Evolutionary conservation across 2,329 filamentous ascomycete species (phyloP).

Genomic region (Magnaporthiopsis incrustans): DNA sequence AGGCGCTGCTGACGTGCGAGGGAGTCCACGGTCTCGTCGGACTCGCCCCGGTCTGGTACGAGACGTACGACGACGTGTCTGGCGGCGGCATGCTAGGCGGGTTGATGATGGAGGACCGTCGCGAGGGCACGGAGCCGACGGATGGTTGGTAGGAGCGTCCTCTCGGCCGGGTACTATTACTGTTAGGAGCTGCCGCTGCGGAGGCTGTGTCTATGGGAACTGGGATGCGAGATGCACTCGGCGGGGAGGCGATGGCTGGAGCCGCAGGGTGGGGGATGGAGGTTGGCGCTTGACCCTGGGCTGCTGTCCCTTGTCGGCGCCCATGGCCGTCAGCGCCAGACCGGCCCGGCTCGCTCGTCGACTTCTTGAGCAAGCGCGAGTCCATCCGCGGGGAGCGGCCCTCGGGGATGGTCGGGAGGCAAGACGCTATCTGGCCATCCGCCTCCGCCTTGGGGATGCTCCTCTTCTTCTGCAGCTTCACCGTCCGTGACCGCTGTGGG

Average conservation of each 20-base stretch:
- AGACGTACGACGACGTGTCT: conserved; percentile 51
- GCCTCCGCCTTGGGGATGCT: conserved; percentile 18
- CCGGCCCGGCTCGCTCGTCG: conserved; percentile 16
- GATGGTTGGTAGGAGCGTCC: conserved; percentile 46
- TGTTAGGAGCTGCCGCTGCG: conserved; percentile 36
- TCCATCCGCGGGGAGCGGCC: conserved; percentile 36
- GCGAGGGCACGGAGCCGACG: conserved; percentile 36
- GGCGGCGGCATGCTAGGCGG: conserved; percentile 53
- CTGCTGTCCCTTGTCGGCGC: background rate
- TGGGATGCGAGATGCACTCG: background rate
- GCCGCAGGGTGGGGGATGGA: too few relatives aligned
- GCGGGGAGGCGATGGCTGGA: background rate
- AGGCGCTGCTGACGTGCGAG: conserved; percentile 24
- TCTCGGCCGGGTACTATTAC: conserved; percentile 35
- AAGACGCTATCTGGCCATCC: conserved; percentile 26
- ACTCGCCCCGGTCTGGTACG: conserved; percentile 39
- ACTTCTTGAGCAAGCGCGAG: conserved; percentile 25
- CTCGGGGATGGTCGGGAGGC: conserved; percentile 43
- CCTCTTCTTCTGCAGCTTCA: conserved; percentile 43
- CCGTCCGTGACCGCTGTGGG: conserved; percentile 22
- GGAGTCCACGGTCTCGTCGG: conserved; percentile 54
- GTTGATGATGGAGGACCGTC: conserved; percentile 45
- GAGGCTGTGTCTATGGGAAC: conserved; percentile 15
- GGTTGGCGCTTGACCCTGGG: background rate
- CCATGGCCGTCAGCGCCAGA: background rate